A percentile compares a stretch with the other conserved stretches of the same genome.
Evolutionary conservation across 1,284 basidiomycete genomes (phyloP).

Genomic region (Caloboletus inedulis): DNA sequence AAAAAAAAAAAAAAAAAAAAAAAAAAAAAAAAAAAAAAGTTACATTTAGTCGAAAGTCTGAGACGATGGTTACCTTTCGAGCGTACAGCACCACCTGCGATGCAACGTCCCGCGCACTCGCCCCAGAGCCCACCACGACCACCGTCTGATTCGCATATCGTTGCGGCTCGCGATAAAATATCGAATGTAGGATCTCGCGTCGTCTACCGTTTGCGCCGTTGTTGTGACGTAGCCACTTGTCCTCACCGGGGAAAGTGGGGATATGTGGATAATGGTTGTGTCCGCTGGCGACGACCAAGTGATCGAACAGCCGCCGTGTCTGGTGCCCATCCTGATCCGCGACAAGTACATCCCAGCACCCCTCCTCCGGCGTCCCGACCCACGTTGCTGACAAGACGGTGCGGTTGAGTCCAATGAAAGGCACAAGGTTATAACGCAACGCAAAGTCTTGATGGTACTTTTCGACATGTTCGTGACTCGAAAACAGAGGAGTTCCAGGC

Average conservation of each 20-base stretch:
- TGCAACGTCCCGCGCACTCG: constrained; percentile 49
- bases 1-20: no score
- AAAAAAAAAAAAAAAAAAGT: no score
- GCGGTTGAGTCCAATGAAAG: constrained; percentile 44
- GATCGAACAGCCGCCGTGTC: constrained; percentile 39
- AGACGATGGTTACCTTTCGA: constrained; percentile 35
- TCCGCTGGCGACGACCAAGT: constrained; percentile 53
- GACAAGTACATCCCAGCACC: constrained; percentile 44
- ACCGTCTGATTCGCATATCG: constrained; percentile 43
- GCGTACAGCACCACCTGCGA: constrained; percentile 41
- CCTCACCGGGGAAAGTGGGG: constrained; percentile 44
- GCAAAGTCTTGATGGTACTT: constrained; percentile 47
- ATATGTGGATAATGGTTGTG: constrained; percentile 50
- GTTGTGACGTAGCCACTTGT: constrained; percentile 43
- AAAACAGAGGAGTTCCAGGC: constrained; percentile 47
- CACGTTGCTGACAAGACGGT: constrained; percentile 45
- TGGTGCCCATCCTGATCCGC: constrained; percentile 16
- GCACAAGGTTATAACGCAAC: constrained; percentile 37
- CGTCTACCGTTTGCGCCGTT: constrained; percentile 16
- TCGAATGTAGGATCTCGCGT: constrained; percentile 47
- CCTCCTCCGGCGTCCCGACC: constrained; percentile 39
- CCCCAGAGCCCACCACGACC: constrained; percentile 50
- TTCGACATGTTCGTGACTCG: constrained; percentile 45
- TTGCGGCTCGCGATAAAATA: constrained; percentile 52
- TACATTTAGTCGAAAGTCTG: neutral